A percentile compares a stretch with the other conserved stretches of the same genome.
Conservation (phyloP, 176 grass and related monocot species). For the Elymus sibiricus region DNA sequence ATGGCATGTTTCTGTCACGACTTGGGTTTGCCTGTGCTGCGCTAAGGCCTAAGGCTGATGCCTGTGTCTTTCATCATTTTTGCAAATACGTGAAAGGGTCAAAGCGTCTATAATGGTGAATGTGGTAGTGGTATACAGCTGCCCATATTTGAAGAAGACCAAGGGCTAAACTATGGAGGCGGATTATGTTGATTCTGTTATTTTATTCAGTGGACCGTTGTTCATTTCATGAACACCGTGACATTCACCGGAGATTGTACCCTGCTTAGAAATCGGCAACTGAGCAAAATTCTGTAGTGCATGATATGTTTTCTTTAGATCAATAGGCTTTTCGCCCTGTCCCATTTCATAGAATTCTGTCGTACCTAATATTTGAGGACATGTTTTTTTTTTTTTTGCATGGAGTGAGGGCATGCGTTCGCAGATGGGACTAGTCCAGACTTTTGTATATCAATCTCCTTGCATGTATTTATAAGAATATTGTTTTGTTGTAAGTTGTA, state of each 20-base stretch:
- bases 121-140: not conserved
- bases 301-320: not conserved
- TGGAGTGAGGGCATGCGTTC: not conserved
- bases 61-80: not conserved
- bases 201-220: not conserved
- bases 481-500: not conserved
- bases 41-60: not conserved
- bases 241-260: not conserved
- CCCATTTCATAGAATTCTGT: not conserved
- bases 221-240: not conserved
- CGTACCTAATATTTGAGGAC: not conserved
- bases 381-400: too few species aligned
- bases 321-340: not conserved
- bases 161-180: not conserved
- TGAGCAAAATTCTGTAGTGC: not conserved
- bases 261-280: not conserved
- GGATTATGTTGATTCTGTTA: too few species aligned
- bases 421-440: not conserved
- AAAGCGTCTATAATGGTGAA: slow-evolving; percentile 5
- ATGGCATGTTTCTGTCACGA: not conserved
- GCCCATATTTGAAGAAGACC: not conserved
- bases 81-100: not conserved
- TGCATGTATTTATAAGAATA: not conserved
- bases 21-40: not conserved
- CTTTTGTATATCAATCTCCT: not conserved